Evolutionary conservation across 192 early-diverging fungal genomes (phyloP), one percentile per base, ranked within the genome.

Genomic region (Thoreauomyces humboldtii): DNA sequence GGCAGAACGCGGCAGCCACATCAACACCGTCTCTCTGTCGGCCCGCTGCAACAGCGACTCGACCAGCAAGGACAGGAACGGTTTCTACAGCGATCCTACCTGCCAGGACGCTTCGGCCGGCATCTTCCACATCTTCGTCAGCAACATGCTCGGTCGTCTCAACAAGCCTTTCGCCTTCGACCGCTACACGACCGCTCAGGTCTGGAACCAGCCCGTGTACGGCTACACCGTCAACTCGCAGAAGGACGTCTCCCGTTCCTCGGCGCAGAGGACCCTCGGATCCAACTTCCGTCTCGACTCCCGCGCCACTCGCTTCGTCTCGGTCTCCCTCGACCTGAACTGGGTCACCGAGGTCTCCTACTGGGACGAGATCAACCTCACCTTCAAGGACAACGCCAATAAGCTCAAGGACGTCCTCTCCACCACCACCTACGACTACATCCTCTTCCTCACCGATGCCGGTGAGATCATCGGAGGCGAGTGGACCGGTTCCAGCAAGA

Each of bases 141-240:
- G 25, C 50, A 52, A 52, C 50, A 25, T 17, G 50, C 27, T 52
- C 24, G 7, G 27, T 5, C n/a, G 27, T 0, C 29, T 19, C 32
- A 42, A 42, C 21, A 34, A n/a, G 5, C 21, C 32, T 0, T 59
- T 59, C 24, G 57, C 57, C 4, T 59, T 59, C 24, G 57, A 59
- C 41, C 35, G 36, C 19, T 32, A 59, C n/a, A 59, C 57, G 3
- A 6, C 32, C 34, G 57, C 34, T 5, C 34, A 59, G 57, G 57
- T 59, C 21, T 59, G 57, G 57, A 59, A 59, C 41, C 57, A 59
- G 57, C 57, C 57, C 24, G 57, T 59, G 19, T 43, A 59, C 21
- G 57, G 57, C 19, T 59, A 38, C 34, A 37, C 5, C 19, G 21
- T 38, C 34, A 34, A 42, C 1, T 21, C 19, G 34, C 4, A 15